Evolutionary conservation across 768 basidiomycete genomes (phyloP), one percentile per base, ranked within the genome.

Genomic region (Lanmaoa pseudosensibilis): DNA sequence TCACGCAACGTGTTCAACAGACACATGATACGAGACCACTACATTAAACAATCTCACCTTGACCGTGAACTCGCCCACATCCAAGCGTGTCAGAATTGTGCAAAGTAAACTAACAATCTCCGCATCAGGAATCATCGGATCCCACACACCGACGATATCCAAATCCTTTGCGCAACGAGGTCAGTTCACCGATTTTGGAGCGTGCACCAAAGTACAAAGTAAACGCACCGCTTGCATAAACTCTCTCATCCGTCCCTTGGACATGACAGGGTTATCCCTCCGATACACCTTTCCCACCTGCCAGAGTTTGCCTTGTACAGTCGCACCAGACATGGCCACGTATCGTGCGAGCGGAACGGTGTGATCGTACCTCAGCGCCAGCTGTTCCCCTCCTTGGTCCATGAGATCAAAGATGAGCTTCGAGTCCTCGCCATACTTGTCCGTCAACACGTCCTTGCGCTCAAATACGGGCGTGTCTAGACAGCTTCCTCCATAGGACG

Each of bases 271-370:
- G 61, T 87, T 93, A 74, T 99, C 97, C 68, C 97, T 78, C 59
- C 97, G 80, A 73, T 98, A 99, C 19, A 99, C 97, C 75, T 98
- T 99, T n/a, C 94, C 95, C 49, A 99, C 87, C 72, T 98, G 97
- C 87, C 94, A 99, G 15, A 98, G 71, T 75, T 98, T 98, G 59
- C 86, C 77, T 62, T 86, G 85, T 7, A 81, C 76, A 60, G 80
- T 87, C n/a, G 84, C 85, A n/a, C 92, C 90, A 56, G 85, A 85
- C 94, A 99, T 98, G 27, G 97, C 96, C 18, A 99, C 78, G 73
- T 93, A 95, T 33, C 97, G 80, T 21, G 96, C 97, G 41, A 99
- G 87, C 6, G 97, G 97, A 25, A 98, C 96, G 23, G 96, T 99
- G 67, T 98, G 88, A 69, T 99, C 96, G 67, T 98, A 98, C 52